Conservation (phyloP, 2,329 filamentous ascomycete species). For the Geosmithia flava region DNA sequence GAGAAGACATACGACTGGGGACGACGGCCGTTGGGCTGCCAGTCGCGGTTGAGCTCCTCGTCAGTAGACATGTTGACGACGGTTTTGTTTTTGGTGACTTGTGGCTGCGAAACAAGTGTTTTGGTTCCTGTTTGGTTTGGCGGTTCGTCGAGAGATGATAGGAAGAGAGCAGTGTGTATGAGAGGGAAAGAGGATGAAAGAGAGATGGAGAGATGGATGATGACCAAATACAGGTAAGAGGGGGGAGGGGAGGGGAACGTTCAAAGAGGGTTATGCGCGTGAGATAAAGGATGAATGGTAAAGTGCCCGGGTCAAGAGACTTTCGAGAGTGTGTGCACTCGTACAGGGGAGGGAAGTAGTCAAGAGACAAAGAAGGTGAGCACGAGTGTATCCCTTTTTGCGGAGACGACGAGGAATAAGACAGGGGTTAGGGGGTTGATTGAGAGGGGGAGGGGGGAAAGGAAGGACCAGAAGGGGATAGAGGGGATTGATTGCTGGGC, state of each 20-base stretch:
- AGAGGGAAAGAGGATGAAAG: background rate
- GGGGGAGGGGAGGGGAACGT: background rate
- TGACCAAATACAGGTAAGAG: conserved; percentile 22
- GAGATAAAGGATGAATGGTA: conserved; percentile 14
- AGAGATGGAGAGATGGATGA: background rate
- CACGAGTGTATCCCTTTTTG: no score
- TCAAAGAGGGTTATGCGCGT: conserved; percentile 14
- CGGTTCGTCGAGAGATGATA: background rate
- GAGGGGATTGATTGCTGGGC: background rate
- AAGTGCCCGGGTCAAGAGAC: no score
- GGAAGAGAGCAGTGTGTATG: background rate
- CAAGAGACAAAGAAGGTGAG: no score
- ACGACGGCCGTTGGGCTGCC: conserved; percentile 65
- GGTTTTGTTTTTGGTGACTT: conserved; percentile 10
- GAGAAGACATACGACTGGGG: conserved; percentile 64
- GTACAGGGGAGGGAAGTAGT: no score
- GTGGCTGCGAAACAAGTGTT: background rate
- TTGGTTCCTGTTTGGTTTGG: conserved; percentile 24
- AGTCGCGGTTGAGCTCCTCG: conserved; percentile 62
- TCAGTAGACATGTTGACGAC: conserved; percentile 46
- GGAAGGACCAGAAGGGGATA: background rate
- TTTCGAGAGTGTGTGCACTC: no score
- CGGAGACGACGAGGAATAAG: no score
- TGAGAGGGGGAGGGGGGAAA: background rate
- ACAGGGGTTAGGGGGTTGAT: background rate